Conservation (phyloP, 345 rosid genomes). For the Salix brachista region DNA sequence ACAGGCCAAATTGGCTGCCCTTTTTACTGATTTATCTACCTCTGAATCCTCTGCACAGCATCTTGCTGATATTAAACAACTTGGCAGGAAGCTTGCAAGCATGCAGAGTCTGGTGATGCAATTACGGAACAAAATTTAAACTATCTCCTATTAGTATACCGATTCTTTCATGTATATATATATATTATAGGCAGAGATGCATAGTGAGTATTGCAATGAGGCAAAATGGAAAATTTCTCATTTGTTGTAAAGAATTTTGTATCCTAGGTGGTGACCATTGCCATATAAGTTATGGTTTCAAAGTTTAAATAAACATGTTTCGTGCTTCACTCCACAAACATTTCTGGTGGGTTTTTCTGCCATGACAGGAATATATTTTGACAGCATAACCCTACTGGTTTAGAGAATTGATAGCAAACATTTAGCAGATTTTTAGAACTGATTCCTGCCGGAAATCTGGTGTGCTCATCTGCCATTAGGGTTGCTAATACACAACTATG, state of each 20-base stretch:
- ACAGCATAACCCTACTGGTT: neutral
- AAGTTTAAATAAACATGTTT: neutral
- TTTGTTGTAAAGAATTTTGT: slow-evolving; percentile 25
- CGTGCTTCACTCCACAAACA: neutral
- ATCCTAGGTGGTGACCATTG: neutral
- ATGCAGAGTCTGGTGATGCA: slow-evolving; percentile 58
- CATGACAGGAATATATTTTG: neutral
- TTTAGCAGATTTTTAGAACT: too few relatives aligned
- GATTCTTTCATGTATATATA: slow-evolving; percentile 37
- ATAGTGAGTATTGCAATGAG: slow-evolving; percentile 14
- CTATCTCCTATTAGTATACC: slow-evolving; percentile 6
- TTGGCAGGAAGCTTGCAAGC: slow-evolving; percentile 58
- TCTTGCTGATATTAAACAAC: slow-evolving; percentile 41
- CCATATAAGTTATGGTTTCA: neutral
- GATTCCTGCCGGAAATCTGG: too few relatives aligned
- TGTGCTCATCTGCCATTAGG: too few relatives aligned
- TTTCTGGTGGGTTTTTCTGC: neutral
- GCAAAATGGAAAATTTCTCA: slow-evolving; percentile 6
- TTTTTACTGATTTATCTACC: slow-evolving; percentile 34
- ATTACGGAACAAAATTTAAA: slow-evolving; percentile 58
- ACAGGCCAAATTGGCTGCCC: slow-evolving; percentile 56
- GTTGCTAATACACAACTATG: too few relatives aligned
- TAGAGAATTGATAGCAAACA: too few relatives aligned
- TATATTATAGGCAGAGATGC: slow-evolving; percentile 18
- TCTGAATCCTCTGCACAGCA: slow-evolving; percentile 39